These are phyloP conservation scores for Dioszegia aurantiaca DNA, from an alignment of 768 basidiomycete species.

Conservation along the genomic window DNA sequence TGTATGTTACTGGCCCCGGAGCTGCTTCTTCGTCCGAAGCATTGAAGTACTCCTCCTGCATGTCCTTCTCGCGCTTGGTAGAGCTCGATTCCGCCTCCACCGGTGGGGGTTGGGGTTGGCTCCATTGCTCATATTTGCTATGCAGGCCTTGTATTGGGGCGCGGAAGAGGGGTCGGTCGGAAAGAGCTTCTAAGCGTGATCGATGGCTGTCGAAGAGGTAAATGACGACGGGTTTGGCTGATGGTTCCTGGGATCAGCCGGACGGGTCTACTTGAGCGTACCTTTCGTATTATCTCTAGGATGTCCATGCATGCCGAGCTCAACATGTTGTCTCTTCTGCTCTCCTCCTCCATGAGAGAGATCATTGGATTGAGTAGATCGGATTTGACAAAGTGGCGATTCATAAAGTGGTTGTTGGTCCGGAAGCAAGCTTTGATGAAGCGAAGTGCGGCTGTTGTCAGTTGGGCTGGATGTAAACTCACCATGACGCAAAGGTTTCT, in stretches of 20 bases:
- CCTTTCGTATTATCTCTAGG: conserved; percentile 85
- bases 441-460: conserved; percentile 73
- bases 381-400: conserved; percentile 76
- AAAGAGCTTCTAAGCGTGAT: conserved; percentile 63
- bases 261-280: conserved; percentile 51
- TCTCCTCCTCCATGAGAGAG: conserved; percentile 77
- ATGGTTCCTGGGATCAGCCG: conserved; percentile 60
- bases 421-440: conserved; percentile 83
- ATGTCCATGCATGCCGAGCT: conserved; percentile 94
- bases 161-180: conserved; percentile 66
- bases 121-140: conserved; percentile 80
- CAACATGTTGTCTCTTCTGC: conserved; percentile 81
- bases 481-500: conserved; percentile 93
- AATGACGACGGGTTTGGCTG: conserved; percentile 77
- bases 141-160: conserved; percentile 39
- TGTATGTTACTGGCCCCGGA: conserved; percentile 11
- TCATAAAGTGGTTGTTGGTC: conserved; percentile 63
- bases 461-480: conserved; percentile 44
- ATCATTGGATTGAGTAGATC: conserved; percentile 80
- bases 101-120: conserved; percentile 59
- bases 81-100: conserved; percentile 28
- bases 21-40: conserved; percentile 67
- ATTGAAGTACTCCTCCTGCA: conserved; percentile 94
- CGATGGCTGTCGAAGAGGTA: conserved; percentile 78
- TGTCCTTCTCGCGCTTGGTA: conserved; percentile 58